Conservation (phyloP, 2,329 filamentous ascomycete genomes). For the Nigrospora sphaerica region DNA sequence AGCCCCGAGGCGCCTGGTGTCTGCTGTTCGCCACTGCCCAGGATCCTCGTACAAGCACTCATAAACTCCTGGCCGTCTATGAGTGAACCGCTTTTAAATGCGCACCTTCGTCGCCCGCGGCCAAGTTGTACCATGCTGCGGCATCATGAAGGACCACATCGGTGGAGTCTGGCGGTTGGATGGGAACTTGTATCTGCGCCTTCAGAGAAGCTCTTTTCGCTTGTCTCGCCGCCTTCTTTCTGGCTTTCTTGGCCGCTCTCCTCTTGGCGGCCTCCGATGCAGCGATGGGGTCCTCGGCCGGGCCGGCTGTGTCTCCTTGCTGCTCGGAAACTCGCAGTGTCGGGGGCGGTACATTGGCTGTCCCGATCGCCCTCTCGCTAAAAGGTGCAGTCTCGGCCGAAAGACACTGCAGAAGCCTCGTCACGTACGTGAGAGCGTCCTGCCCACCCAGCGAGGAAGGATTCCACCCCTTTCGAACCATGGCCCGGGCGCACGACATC, state of each 20-base stretch:
- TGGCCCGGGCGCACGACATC: conserved; percentile 19
- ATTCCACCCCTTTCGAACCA: conserved; percentile 14
- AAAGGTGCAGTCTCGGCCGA: neutral
- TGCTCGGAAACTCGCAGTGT: neutral
- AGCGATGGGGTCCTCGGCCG: neutral
- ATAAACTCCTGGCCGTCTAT: conserved; percentile 23
- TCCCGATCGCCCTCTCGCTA: neutral
- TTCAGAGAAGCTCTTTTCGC: neutral
- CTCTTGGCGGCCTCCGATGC: neutral
- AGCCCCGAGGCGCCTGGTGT: neutral
- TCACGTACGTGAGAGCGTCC: conserved; percentile 16
- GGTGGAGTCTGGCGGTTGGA: no score
- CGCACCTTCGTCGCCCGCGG: neutral
- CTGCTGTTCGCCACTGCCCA: neutral
- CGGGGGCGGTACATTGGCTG: neutral
- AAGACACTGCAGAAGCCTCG: conserved; percentile 6
- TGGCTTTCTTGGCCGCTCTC: conserved; percentile 1
- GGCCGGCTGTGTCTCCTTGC: neutral
- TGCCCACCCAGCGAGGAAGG: conserved; percentile 14
- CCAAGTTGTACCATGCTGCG: conserved; percentile 2
- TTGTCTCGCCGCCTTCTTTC: conserved; percentile 1
- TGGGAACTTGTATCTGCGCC: neutral
- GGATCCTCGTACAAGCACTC: conserved; percentile 11
- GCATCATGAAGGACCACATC: neutral
- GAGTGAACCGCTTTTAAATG: conserved; percentile 24